Base-by-base conservation (phyloP, 2,329 filamentous ascomycete species). In the Myriangium duriaei region DNA sequence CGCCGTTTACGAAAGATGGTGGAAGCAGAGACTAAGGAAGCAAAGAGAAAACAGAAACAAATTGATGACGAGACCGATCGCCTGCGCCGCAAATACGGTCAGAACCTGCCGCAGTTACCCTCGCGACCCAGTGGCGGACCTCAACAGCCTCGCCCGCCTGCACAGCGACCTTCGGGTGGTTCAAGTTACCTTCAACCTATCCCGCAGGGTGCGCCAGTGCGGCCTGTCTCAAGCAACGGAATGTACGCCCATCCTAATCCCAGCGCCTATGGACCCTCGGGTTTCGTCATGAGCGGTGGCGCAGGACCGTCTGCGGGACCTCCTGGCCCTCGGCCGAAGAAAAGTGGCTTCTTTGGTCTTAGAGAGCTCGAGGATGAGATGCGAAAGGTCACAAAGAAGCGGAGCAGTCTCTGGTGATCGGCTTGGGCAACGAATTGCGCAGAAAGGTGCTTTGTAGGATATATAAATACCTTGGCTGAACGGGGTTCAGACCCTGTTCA, bases 11-110 rank as follows among this genome's bases (percentile, higher is more conserved):
- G 76, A 50, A 70, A 68, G 49, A 78, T 81, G 68, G 65, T 81
- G 4, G 71, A 79, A 34, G 64, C 69, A 30, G 80, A 86, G 51
- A 74, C 79, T 16, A 69, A 67, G 40, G 76, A 81, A 48, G 68
- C 64, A 0, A 68, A 63, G 39, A 57, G 60, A 17, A 65, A 61
- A 42, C 64, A 75, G 44, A 65, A 63, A 1, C 71, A 72, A 38
- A 50, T 69, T 11, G 64, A 93, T 24, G 74, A 75, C 30, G 87
- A 95, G 58, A 93, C 85, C 0, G 78, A 78, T 47, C 71, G 85
- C 1, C 62, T 95, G 5, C 66, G 74, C 14, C 72, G 66, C 47
- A 58, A 79, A 48, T 87, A 83, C 49, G 81, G 81, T 33, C 30
- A 31, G 9, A 39, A 39, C 15, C 18, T 39, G n/a, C 36, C 36